Evolutionary conservation across 192 early-diverging fungal species (phyloP).

Genomic region (Martensiomyces pterosporus): DNA sequence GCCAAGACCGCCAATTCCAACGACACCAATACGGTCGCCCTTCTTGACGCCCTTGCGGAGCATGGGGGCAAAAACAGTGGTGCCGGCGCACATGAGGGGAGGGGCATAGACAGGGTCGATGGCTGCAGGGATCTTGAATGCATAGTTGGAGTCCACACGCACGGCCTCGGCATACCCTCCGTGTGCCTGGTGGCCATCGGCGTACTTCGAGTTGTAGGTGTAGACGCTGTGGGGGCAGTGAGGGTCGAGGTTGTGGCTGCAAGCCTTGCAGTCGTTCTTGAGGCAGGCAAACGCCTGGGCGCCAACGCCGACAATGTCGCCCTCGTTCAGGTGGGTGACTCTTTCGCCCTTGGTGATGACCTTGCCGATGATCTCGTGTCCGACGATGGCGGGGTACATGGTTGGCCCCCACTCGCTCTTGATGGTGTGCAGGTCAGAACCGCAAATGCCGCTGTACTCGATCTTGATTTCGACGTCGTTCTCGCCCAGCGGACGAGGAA

Average conservation of each 20-base stretch:
- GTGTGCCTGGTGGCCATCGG: slow-evolving; percentile 50
- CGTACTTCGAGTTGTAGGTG: slow-evolving; percentile 56
- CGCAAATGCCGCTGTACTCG: slow-evolving; percentile 72
- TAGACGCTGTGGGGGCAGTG: slow-evolving; percentile 45
- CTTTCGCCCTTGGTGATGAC: slow-evolving; percentile 56
- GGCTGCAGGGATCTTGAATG: slow-evolving; percentile 57
- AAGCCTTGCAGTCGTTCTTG: slow-evolving; percentile 50
- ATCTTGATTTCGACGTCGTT: slow-evolving; percentile 74
- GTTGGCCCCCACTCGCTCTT: slow-evolving; percentile 57
- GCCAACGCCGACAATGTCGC: slow-evolving; percentile 68
- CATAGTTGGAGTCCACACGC: slow-evolving; percentile 54
- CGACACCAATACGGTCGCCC: slow-evolving; percentile 63
- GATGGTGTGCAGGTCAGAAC: slow-evolving; percentile 70
- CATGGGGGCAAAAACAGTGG: slow-evolving; percentile 72
- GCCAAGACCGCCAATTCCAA: slow-evolving; percentile 78
- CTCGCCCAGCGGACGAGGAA: slow-evolving; percentile 55
- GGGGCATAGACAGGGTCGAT: slow-evolving; percentile 58
- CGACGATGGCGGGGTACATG: slow-evolving; percentile 51
- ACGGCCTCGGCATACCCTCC: slow-evolving; percentile 64
- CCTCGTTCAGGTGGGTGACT: slow-evolving; percentile 54
- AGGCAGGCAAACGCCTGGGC: slow-evolving; percentile 59
- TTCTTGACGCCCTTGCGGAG: slow-evolving; percentile 56
- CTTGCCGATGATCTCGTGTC: slow-evolving; percentile 68
- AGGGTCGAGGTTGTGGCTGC: slow-evolving; percentile 43
- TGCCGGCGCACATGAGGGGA: slow-evolving; percentile 79